Base-by-base conservation (phyloP, 495 filamentous ascomycete genomes). In the Sordaria brevicollis region DNA sequence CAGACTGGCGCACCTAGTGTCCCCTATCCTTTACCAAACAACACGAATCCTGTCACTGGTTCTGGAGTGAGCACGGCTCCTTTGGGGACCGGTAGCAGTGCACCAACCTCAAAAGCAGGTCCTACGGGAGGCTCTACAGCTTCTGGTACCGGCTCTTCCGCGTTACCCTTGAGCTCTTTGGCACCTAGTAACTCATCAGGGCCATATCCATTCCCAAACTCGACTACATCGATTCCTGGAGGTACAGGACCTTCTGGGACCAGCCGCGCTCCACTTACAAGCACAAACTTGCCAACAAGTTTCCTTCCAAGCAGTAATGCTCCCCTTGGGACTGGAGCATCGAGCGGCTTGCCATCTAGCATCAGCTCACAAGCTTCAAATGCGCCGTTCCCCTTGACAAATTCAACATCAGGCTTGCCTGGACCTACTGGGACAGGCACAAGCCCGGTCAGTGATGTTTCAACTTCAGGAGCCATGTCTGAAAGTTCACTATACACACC, bases 21-120 rank as follows among this genome's bases (percentile, higher is more conserved):
- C 33, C 66, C 67, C 11, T 71, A 68, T 67, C 69, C 72, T 13
- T 33, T 73, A 57, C 41, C 72, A 36, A 73, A 71, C 35, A 73
- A 66, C 72, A 73, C 62, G 21, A 13, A 31, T 17, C 17, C 17
- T 34, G 35, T 17, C 33, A 1, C 68, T 31, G 34, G 65, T 13
- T 15, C 31, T 34, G 17, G 69, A n/a, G 17, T 49, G 41, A 76
- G 71, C 10, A 69, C 70, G 25, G 67, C 70, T 36, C n/a, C 35
- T 41, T 49, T 29, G 35, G 71, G 41, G 8, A 71, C 66, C 15
- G 67, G 54, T 13, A 69, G 70, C 21, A 67, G 68, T 57, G 71
- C 62, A 35, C n/a, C 31, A 25, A 65, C 37, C 33, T 65, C 70
- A 13, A 31, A 19, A n/a, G 29, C 36, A 31, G 29, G 62, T 2